Base-by-base conservation (phyloP, 164 flowering plant genomes). In the Paratinospora sagittata region DNA sequence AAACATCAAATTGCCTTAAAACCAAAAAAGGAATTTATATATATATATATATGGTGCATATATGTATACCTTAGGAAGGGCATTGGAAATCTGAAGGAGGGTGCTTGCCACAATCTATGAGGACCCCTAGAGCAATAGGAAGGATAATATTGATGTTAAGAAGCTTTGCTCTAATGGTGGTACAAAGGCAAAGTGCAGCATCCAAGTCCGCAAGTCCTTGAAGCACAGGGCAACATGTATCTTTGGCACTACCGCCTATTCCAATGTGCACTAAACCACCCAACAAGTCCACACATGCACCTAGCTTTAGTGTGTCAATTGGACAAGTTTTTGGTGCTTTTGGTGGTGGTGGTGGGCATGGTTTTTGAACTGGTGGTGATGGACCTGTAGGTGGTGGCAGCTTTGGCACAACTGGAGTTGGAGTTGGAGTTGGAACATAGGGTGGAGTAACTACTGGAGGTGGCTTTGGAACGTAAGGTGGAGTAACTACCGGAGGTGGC, bases 101-200 rank as follows among this genome's bases (percentile, higher is more conserved):
- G 21, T 71, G 65, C 78, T 85, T 88, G n/a, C 96, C 90, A 49
- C 96, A 90, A 67, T 76, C 82, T 2, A 84, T 45, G 17, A 90
- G 90, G 66, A 88, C 80, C 65, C 82, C 57, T 14, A 90, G 89
- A 49, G 92, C 89, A 67, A 88, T 73, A 58, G 95, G 95, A 2
- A 87, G 1, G 69, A 82, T 65, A 64, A 87, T 66, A 65, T 75
- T 82, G 63, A 88, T 70, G 69, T 87, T 85, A 0, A 87, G 81
- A 65, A 88, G 82, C 80, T 88, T 88, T 63, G 71, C 78, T 61
- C 80, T 90, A 58, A 90, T 83, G 68, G 88, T 81, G 67, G 88
- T 90, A 81, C 95, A 90, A 0, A 90, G 85, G 73, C 92, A 90
- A 2, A 87, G 11, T 0, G 92, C 92, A 0, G 92, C 96, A 16